phyloP scores from a whole-genome alignment of 768 basidiomycete species.

The Lyophyllum shimeji region DNA sequence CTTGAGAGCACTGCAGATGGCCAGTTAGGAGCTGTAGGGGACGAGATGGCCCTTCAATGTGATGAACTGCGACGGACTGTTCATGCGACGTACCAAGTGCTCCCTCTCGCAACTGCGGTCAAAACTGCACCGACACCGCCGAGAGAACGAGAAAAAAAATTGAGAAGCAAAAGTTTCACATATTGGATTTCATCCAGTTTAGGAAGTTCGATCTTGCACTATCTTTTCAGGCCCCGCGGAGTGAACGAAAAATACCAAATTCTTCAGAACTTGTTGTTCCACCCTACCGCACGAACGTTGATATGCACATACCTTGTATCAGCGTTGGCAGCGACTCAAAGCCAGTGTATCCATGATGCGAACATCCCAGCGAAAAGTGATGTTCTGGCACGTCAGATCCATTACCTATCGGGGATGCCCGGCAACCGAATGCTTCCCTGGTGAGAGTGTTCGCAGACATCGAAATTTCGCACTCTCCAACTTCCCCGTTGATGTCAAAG shows the following conservation, averaged over 20 bases:
- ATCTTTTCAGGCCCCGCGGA: constrained; percentile 3
- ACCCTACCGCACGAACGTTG: background rate
- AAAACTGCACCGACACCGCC: background rate
- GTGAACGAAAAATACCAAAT: background rate
- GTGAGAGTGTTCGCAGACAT: background rate
- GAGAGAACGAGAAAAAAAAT: background rate
- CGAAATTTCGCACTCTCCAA: background rate
- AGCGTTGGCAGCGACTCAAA: background rate
- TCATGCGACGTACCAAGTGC: constrained; percentile 1
- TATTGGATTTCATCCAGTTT: background rate
- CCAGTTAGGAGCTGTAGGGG: background rate
- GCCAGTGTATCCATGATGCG: background rate
- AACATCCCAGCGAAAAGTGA: background rate
- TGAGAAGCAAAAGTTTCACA: background rate
- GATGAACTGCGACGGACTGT: background rate
- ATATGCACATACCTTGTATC: no score
- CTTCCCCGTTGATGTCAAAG: background rate
- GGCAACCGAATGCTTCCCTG: background rate
- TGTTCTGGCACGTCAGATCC: no score
- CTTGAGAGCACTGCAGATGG: constrained; percentile 1
- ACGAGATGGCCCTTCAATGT: background rate
- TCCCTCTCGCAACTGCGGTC: background rate
- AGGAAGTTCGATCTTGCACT: no score
- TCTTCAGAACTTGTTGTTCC: no score
- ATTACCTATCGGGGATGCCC: background rate